Conservation (phyloP, 2,329 filamentous ascomycete genomes). For the Phoma sp. region DNA sequence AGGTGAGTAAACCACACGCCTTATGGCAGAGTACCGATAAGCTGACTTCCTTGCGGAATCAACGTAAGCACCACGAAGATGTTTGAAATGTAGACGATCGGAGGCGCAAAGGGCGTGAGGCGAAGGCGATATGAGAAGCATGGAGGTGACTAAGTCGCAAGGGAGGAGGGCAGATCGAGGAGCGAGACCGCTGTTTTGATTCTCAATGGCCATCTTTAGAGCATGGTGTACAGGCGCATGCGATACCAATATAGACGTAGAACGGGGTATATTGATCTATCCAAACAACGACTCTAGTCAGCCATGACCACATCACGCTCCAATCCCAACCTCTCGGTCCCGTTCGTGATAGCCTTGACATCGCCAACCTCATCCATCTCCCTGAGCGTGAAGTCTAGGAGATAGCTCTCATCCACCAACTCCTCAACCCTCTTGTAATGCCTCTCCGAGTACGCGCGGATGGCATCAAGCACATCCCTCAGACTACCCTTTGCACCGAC, state of each 20-base stretch:
- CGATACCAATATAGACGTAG: conserved; percentile 5
- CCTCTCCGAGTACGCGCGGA: conserved; percentile 88
- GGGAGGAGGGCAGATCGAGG: too few relatives aligned
- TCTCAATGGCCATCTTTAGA: background rate
- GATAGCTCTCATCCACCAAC: conserved; percentile 88
- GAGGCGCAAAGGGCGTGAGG: background rate
- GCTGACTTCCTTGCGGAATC: conserved; percentile 48
- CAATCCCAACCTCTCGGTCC: conserved; percentile 26
- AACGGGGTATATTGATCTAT: conserved; percentile 19
- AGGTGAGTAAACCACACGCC: conserved; percentile 13
- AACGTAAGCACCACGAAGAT: conserved; percentile 72
- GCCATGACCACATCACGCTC: conserved; percentile 42
- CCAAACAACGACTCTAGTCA: conserved; percentile 22
- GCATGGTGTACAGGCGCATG: background rate
- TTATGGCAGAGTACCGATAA: background rate
- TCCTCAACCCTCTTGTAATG: conserved; percentile 92
- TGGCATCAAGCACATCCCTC: conserved; percentile 84
- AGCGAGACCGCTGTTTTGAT: too few relatives aligned
- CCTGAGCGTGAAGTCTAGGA: conserved; percentile 89
- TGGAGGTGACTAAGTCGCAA: too few relatives aligned
- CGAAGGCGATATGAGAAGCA: too few relatives aligned
- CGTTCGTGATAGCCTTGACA: conserved; percentile 35
- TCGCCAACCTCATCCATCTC: conserved; percentile 80
- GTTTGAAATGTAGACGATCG: conserved; percentile 45
- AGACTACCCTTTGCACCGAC: conserved; percentile 54